Evolutionary conservation across 176 grass and related monocot species (phyloP).

Genomic region (Microstegium vimineum): DNA sequence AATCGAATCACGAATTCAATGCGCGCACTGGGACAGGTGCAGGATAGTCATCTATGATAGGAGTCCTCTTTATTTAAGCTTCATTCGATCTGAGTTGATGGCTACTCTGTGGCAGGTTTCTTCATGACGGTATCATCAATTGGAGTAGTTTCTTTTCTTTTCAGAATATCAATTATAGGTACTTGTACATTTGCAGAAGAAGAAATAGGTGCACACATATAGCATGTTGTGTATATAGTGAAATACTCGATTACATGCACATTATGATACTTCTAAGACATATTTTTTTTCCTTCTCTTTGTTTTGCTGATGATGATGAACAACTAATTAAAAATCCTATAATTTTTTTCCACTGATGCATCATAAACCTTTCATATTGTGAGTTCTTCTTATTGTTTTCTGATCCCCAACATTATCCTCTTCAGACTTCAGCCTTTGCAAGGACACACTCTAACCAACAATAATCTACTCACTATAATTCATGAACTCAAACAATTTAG

Average conservation of each 20-base stretch:
- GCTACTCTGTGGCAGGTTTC: slow-evolving; percentile 3
- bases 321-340: not conserved
- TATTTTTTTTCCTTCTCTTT: not conserved
- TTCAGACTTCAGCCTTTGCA: no score
- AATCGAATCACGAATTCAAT: not conserved
- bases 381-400: no score
- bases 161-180: no score
- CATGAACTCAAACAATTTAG: not conserved
- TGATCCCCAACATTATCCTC: no score
- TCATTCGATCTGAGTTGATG: not conserved
- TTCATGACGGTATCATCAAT: no score
- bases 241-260: no score
- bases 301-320: no score
- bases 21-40: slow-evolving; percentile 1
- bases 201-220: no score
- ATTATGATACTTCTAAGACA: no score
- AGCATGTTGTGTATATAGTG: no score
- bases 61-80: slow-evolving; percentile 10
- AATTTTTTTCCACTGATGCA: not conserved
- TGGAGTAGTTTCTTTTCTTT: no score
- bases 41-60: not conserved
- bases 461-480: not conserved
- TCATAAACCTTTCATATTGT: not conserved
- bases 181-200: no score
- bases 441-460: not conserved